These are phyloP conservation scores for Cyanidium caldarium DNA, from an alignment of 23 red algal genomes.

Conservation along the genomic window DNA sequence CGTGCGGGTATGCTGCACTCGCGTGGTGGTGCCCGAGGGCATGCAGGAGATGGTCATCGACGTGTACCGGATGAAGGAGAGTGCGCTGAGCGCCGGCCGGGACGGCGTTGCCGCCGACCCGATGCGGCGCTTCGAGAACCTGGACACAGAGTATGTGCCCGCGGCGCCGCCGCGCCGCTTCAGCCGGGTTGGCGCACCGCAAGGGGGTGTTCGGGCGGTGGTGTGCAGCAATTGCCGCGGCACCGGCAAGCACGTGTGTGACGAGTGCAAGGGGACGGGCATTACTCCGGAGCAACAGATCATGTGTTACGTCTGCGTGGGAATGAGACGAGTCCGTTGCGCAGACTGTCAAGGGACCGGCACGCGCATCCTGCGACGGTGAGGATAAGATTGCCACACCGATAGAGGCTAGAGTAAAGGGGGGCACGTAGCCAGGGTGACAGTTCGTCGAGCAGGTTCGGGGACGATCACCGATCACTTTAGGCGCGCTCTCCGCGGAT, in stretches of 20 bases:
- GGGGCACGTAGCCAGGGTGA: background rate
- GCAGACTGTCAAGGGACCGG: slow-evolving; percentile 38
- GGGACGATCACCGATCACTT: background rate
- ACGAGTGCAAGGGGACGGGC: background rate
- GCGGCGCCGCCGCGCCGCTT: slow-evolving; percentile 22
- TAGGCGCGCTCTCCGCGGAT: slow-evolving; percentile 94
- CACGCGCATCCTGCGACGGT: background rate
- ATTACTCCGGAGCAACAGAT: background rate
- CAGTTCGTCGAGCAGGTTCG: too few species aligned
- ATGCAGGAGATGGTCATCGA: slow-evolving; percentile 64
- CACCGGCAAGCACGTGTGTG: slow-evolving; percentile 11
- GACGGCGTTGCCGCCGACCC: background rate
- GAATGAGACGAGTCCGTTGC: slow-evolving; percentile 6
- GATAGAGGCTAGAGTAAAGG: background rate
- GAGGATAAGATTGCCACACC: background rate
- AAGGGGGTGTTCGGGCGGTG: slow-evolving; percentile 6
- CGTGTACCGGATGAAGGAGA: slow-evolving; percentile 31
- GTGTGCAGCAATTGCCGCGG: slow-evolving; percentile 19
- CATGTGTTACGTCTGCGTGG: slow-evolving; percentile 25
- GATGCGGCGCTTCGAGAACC: slow-evolving; percentile 53
- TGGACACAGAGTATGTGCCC: slow-evolving; percentile 63
- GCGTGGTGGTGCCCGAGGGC: slow-evolving; percentile 9
- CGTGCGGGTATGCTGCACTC: slow-evolving; percentile 66
- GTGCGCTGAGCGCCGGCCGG: background rate
- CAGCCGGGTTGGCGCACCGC: background rate